Evolutionary conservation across 1,284 basidiomycete genomes (phyloP).

Genomic region (Ustilago bromivora): DNA sequence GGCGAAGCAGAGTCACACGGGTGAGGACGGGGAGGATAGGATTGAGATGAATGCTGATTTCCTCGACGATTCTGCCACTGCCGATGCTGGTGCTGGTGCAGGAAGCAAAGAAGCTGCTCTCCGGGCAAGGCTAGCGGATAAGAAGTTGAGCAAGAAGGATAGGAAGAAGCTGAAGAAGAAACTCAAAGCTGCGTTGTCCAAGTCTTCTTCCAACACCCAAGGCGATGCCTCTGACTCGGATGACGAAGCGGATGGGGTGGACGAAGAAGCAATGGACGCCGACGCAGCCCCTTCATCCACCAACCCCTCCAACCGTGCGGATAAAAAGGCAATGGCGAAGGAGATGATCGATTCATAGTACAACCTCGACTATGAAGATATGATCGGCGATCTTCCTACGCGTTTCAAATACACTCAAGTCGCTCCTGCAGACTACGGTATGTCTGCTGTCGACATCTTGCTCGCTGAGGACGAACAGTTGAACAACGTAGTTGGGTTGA

Average conservation of each 20-base stretch:
- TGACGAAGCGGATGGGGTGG: slow-evolving; percentile 23
- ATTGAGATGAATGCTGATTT: slow-evolving; percentile 82
- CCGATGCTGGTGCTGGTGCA: slow-evolving; percentile 27
- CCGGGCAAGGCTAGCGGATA: slow-evolving; percentile 57
- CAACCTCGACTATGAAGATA: slow-evolving; percentile 92
- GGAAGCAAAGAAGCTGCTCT: slow-evolving; percentile 38
- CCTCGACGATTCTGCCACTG: slow-evolving; percentile 48
- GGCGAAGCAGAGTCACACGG: slow-evolving; percentile 64
- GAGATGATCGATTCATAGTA: slow-evolving; percentile 92
- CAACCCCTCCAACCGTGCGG: slow-evolving; percentile 24
- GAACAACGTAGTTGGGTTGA: slow-evolving; percentile 88
- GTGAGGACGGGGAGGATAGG: slow-evolving; percentile 50
- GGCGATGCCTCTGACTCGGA: slow-evolving; percentile 36
- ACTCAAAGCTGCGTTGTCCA: slow-evolving; percentile 66
- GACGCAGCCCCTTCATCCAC: slow-evolving; percentile 16
- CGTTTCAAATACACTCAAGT: slow-evolving; percentile 91
- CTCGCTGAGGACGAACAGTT: slow-evolving; percentile 92
- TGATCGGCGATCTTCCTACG: slow-evolving; percentile 90
- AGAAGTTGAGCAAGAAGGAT: slow-evolving; percentile 80
- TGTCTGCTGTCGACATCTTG: slow-evolving; percentile 88
- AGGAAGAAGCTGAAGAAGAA: slow-evolving; percentile 75
- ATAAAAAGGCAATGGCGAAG: slow-evolving; percentile 74
- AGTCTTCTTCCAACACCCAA: slow-evolving; percentile 35
- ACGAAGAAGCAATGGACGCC: slow-evolving; percentile 67
- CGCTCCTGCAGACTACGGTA: slow-evolving; percentile 77